These are phyloP conservation scores for Penicillium sp. DNA, from an alignment of 2,329 filamentous ascomycete species.

Conservation along the genomic window DNA sequence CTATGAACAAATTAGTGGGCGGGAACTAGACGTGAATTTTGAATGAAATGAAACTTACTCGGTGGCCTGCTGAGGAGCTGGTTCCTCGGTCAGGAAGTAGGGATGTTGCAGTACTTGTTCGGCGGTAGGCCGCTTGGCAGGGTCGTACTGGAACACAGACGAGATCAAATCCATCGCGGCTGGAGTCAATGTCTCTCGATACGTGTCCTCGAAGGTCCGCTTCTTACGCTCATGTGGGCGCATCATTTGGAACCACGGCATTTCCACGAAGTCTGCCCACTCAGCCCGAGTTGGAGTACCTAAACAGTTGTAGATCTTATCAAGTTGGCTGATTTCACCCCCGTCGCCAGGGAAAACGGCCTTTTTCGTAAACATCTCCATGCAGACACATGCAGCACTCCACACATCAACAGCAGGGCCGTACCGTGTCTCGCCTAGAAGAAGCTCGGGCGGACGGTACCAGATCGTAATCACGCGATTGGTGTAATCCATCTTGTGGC, in stretches of 20 bases:
- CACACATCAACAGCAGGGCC: constrained; percentile 90
- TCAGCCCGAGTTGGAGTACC: constrained; percentile 81
- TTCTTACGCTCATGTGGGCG: constrained; percentile 72
- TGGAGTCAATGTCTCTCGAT: constrained; percentile 72
- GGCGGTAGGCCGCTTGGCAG: constrained; percentile 76
- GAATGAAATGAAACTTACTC: constrained; percentile 62
- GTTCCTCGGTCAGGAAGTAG: constrained; percentile 85
- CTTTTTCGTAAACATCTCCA: constrained; percentile 91
- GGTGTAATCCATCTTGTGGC: constrained; percentile 89
- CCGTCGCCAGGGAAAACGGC: constrained; percentile 96
- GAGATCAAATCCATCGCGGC: constrained; percentile 80
- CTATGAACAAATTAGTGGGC: constrained; percentile 42
- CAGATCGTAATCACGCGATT: constrained; percentile 99
- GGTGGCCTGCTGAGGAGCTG: constrained; percentile 70
- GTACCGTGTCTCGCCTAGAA: constrained; percentile 87
- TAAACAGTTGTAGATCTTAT: constrained; percentile 92
- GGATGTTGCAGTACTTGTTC: constrained; percentile 80
- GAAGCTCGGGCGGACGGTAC: constrained; percentile 89
- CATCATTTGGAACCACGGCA: constrained; percentile 95
- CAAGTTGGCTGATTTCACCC: constrained; percentile 91
- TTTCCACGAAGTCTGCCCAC: constrained; percentile 88
- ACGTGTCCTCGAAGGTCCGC: constrained; percentile 79
- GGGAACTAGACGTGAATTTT: background rate
- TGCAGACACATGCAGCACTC: constrained; percentile 94
- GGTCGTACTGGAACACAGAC: constrained; percentile 88